phyloP scores from a whole-genome alignment of 2,329 filamentous ascomycete genomes.

The Cytospora schulzeri region DNA sequence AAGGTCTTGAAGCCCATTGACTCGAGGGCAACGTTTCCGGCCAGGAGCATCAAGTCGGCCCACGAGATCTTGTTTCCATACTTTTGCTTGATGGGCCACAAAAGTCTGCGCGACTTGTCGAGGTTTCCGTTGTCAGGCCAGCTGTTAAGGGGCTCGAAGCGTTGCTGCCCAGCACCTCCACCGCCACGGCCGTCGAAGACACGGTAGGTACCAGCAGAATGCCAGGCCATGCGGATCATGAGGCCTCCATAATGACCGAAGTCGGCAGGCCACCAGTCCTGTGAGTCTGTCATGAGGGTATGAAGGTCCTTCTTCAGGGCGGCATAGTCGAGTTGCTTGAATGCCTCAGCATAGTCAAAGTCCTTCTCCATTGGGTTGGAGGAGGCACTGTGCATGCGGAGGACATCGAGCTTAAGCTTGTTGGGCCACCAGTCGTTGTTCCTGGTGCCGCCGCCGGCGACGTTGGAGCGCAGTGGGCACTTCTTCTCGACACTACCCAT shows the following conservation, averaged over 20 bases:
- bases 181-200: slow-evolving; percentile 75
- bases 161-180: slow-evolving; percentile 72
- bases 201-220: slow-evolving; percentile 78
- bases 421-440: slow-evolving; percentile 78
- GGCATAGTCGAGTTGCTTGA: slow-evolving; percentile 71
- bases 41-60: slow-evolving; percentile 69
- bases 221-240: slow-evolving; percentile 81
- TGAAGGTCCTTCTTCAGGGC: slow-evolving; percentile 73
- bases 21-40: slow-evolving; percentile 75
- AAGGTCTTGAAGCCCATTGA: slow-evolving; percentile 71
- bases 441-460: slow-evolving; percentile 64
- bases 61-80: slow-evolving; percentile 79
- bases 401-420: slow-evolving; percentile 67
- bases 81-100: slow-evolving; percentile 81
- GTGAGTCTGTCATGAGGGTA: slow-evolving; percentile 74
- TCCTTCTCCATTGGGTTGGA: slow-evolving; percentile 66
- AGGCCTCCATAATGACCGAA: slow-evolving; percentile 81
- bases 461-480: slow-evolving; percentile 37
- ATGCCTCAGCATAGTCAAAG: slow-evolving; percentile 73
- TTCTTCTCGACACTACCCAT: slow-evolving; percentile 24
- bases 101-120: slow-evolving; percentile 74
- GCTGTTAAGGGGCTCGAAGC: slow-evolving; percentile 76
- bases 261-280: slow-evolving; percentile 82
- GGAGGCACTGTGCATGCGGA: slow-evolving; percentile 68
- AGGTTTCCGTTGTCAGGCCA: slow-evolving; percentile 76